These are phyloP conservation scores for Aegilops bicornis DNA, from an alignment of 176 grass and related monocot species.

Conservation along the genomic window DNA sequence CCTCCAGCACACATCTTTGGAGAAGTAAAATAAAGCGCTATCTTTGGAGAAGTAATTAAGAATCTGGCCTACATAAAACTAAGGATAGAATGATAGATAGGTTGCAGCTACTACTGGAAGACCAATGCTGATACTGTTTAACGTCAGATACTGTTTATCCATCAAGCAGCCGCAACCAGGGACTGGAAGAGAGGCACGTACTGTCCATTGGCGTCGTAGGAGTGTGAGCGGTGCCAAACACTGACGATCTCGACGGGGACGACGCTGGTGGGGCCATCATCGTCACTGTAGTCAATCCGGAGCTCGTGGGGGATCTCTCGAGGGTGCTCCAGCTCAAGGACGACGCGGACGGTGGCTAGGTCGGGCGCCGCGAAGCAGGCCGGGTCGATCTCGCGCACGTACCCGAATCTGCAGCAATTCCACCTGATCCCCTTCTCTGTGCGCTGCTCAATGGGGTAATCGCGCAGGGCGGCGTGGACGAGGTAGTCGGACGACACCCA, in stretches of 20 bases:
- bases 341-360: not conserved
- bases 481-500: not conserved
- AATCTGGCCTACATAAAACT: too few relatives aligned
- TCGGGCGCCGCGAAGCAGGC: not conserved
- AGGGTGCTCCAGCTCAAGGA: not conserved
- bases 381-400: not conserved
- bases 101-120: too few relatives aligned
- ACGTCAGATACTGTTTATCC: too few relatives aligned
- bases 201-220: not conserved
- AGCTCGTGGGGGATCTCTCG: not conserved
- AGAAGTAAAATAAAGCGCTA: too few relatives aligned
- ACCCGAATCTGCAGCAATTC: not conserved
- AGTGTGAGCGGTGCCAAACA: not conserved
- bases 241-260: not conserved
- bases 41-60: too few relatives aligned
- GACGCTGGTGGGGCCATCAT: not conserved
- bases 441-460: not conserved
- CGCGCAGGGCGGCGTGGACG: slow-evolving; percentile 1
- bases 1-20: too few relatives aligned
- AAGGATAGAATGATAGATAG: too few relatives aligned
- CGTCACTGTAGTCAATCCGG: not conserved
- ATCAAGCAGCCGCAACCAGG: too few relatives aligned
- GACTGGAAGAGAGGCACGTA: not conserved
- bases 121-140: too few relatives aligned
- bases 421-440: not conserved